These are phyloP conservation scores for Picea engelmannii DNA, from an alignment of 83 land plant genomes.

Conservation along the genomic window DNA sequence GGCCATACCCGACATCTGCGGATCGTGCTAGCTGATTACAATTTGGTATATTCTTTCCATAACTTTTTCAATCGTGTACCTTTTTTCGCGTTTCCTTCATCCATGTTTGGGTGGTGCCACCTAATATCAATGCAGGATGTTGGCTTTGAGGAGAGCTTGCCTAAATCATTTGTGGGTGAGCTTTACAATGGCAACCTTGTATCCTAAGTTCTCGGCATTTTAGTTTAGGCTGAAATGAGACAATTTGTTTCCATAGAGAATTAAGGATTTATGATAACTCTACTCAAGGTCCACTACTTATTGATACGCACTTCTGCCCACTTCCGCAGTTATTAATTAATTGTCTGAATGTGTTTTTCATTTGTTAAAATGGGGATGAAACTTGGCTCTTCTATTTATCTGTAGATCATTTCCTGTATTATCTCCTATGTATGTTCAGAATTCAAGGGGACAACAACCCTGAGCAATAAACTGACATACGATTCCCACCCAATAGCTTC, in stretches of 20 bases:
- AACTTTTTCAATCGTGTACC: neutral
- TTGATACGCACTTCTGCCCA: neutral
- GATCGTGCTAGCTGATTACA: too few relatives aligned
- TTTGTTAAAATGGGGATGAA: too few relatives aligned
- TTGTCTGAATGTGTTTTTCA: too few relatives aligned
- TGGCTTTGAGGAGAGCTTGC: constrained; percentile 10
- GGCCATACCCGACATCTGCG: too few relatives aligned
- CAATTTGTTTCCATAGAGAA: neutral
- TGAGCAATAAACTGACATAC: too few relatives aligned
- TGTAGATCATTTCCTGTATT: too few relatives aligned
- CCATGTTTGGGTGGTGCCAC: constrained; percentile 2
- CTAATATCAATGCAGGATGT: constrained; percentile 10
- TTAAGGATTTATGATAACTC: neutral
- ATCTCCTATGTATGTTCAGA: too few relatives aligned
- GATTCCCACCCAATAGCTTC: too few relatives aligned
- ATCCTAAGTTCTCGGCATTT: neutral
- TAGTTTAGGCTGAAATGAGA: constrained; percentile 1
- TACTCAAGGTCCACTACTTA: neutral
- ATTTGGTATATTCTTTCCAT: too few relatives aligned
- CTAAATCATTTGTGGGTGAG: neutral
- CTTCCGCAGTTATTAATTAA: neutral
- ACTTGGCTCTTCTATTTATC: too few relatives aligned
- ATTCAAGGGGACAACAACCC: too few relatives aligned
- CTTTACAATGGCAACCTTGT: neutral
- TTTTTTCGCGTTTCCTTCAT: neutral